Evolutionary conservation across 2,329 filamentous ascomycete genomes (phyloP).

Genomic region (Pseudopithomyces chartarum): DNA sequence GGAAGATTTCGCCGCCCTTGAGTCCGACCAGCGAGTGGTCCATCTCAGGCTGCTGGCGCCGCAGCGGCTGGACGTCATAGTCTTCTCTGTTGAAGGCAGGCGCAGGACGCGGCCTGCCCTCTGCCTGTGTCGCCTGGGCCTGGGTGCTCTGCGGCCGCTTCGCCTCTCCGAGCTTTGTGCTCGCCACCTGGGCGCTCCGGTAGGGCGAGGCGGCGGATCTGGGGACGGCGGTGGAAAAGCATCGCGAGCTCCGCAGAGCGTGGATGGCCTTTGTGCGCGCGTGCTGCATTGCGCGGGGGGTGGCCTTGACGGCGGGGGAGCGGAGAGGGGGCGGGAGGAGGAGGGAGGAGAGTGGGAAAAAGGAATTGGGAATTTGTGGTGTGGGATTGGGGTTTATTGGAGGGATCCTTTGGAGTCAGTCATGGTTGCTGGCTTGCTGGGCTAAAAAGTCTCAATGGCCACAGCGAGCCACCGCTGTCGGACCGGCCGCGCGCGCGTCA

Average conservation of each 20-base stretch:
- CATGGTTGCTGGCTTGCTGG: neutral
- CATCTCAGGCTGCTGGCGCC: conserved; percentile 55
- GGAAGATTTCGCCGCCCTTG: conserved; percentile 95
- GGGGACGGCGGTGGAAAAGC: conserved; percentile 50
- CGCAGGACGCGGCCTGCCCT: conserved; percentile 45
- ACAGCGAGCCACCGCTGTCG: neutral
- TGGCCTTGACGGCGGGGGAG: conserved; percentile 14
- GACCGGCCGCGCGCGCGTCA: neutral
- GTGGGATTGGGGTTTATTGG: conserved; percentile 9
- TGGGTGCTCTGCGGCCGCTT: conserved; percentile 52
- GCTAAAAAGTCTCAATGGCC: conserved; percentile 4
- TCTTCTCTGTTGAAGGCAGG: conserved; percentile 58
- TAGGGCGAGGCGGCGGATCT: conserved; percentile 52
- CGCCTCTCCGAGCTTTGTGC: conserved; percentile 42
- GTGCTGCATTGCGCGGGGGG: conserved; percentile 36
- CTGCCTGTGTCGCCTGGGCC: conserved; percentile 43
- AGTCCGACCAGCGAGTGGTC: conserved; percentile 81
- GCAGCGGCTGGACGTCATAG: conserved; percentile 52
- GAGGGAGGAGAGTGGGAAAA: no score
- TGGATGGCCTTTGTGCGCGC: conserved; percentile 43
- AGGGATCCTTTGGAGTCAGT: conserved; percentile 17
- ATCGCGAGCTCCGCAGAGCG: conserved; percentile 46
- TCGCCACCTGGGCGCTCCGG: conserved; percentile 41
- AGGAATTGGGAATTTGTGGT: conserved; percentile 4
- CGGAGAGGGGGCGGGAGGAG: conserved; percentile 17